Percentiles rank a stretch among this genome's conserved stretches.
Evolutionary conservation across 345 rosid species (phyloP).

Genomic region (Murraya paniculata): DNA sequence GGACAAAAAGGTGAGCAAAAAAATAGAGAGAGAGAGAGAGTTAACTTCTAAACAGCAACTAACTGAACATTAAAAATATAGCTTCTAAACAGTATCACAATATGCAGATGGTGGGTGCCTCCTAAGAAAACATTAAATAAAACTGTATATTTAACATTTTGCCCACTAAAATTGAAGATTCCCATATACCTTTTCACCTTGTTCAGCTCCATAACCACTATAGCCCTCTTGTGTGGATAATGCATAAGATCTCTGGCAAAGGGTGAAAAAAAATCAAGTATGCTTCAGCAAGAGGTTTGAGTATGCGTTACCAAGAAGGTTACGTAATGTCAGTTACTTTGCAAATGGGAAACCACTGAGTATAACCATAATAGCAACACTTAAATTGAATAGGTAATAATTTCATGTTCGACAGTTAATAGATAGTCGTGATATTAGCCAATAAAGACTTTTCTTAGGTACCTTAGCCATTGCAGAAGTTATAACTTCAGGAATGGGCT

Average conservation of each 20-base stretch:
- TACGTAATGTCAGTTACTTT: background rate
- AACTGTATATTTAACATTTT: background rate
- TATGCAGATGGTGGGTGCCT: background rate
- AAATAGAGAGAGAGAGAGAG: background rate
- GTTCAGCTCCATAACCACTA: slow-evolving; percentile 96
- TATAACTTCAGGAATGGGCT: slow-evolving; percentile 93
- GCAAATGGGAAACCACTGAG: background rate
- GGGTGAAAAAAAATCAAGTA: background rate
- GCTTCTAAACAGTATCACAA: background rate
- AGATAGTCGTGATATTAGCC: background rate
- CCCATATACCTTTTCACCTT: slow-evolving; percentile 79
- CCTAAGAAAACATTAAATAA: background rate
- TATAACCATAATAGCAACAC: too few relatives aligned
- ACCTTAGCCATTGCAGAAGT: slow-evolving; percentile 85
- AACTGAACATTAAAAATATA: background rate
- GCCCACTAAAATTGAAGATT: background rate
- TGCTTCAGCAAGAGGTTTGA: background rate
- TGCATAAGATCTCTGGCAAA: slow-evolving; percentile 63
- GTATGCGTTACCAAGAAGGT: background rate
- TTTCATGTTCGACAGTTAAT: too few relatives aligned
- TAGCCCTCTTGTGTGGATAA: slow-evolving; percentile 84
- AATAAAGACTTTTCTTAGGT: slow-evolving; percentile 1
- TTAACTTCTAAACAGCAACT: background rate
- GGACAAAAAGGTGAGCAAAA: background rate
- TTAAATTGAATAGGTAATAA: too few relatives aligned